Evolutionary conservation across 2,329 filamentous ascomycete genomes (phyloP).

Genomic region (Penicillium psychrosexuale): DNA sequence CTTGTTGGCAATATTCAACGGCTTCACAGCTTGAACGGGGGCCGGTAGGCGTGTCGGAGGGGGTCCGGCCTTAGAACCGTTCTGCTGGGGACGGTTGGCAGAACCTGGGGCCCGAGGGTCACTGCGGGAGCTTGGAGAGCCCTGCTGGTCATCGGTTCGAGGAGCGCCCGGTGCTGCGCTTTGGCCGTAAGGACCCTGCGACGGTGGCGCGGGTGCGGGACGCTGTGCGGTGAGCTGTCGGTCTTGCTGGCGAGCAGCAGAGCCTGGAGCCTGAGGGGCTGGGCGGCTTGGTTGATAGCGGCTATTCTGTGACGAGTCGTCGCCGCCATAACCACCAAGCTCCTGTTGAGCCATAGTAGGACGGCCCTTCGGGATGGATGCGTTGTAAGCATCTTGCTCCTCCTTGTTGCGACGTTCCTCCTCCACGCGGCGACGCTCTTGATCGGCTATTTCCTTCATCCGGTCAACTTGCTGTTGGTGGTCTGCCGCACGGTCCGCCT

Average conservation of each 20-base stretch:
- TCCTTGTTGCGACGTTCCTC: constrained; percentile 62
- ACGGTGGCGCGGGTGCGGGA: constrained; percentile 69
- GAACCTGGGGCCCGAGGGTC: constrained; percentile 41
- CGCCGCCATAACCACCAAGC: constrained; percentile 66
- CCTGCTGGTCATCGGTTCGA: constrained; percentile 32
- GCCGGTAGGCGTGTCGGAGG: constrained; percentile 59
- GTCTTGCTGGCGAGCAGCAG: constrained; percentile 48
- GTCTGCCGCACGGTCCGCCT: constrained; percentile 53
- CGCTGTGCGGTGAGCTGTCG: constrained; percentile 69
- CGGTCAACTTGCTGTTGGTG: constrained; percentile 44
- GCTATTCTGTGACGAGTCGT: constrained; percentile 46
- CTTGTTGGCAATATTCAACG: constrained; percentile 73
- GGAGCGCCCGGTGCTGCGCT: constrained; percentile 31
- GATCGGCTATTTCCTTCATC: constrained; percentile 58
- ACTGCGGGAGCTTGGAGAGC: constrained; percentile 35
- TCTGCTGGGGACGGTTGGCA: constrained; percentile 44
- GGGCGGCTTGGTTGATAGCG: constrained; percentile 84
- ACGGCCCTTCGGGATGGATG: constrained; percentile 78
- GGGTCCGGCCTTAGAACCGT: constrained; percentile 46
- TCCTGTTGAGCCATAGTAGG: constrained; percentile 84
- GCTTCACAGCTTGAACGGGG: constrained; percentile 63
- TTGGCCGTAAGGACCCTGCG: constrained; percentile 33
- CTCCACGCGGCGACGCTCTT: constrained; percentile 48
- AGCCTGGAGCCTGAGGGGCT: constrained; percentile 71
- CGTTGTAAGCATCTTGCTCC: constrained; percentile 85